Evolutionary conservation across 1,284 basidiomycete species (phyloP).

Genomic region (Anthracocystis walkeri): DNA sequence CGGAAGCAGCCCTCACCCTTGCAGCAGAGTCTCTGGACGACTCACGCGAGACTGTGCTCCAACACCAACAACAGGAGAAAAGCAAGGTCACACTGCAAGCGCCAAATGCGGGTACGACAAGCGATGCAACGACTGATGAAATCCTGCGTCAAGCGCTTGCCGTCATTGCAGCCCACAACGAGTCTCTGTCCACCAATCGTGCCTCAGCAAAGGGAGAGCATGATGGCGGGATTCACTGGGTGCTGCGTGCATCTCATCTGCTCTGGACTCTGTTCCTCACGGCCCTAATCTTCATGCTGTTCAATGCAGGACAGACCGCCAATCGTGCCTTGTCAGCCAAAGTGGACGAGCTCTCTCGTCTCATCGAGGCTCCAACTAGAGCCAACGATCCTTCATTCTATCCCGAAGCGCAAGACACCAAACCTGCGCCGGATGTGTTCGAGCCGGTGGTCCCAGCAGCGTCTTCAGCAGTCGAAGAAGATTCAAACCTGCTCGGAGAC

Average conservation of each 20-base stretch:
- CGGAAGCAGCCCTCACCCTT: not conserved
- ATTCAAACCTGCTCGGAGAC: not conserved
- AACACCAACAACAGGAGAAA: not conserved
- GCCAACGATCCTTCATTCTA: not conserved
- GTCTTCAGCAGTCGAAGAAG: not conserved
- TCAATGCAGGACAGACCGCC: constrained; percentile 36
- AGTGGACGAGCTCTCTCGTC: constrained; percentile 32
- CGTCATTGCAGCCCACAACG: constrained; percentile 35
- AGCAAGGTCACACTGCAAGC: not conserved
- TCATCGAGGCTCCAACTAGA: constrained; percentile 14
- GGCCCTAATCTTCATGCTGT: constrained; percentile 28
- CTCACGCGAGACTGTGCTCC: constrained; percentile 30
- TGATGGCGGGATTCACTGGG: not conserved
- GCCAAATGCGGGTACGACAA: not conserved
- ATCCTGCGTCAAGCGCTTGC: constrained; percentile 32
- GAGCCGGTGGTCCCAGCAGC: not conserved
- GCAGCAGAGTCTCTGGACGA: constrained; percentile 27
- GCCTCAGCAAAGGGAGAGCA: not conserved
- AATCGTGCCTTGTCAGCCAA: constrained; percentile 18
- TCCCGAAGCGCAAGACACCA: not conserved
- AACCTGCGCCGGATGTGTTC: not conserved
- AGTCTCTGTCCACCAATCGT: constrained; percentile 1
- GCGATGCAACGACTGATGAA: constrained; percentile 12
- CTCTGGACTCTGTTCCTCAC: constrained; percentile 42
- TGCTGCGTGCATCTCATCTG: constrained; percentile 24